Evolutionary conservation across 495 filamentous ascomycete species (phyloP), one percentile per base, ranked within the genome.

Genomic region (Glarea lozoyensis): DNA sequence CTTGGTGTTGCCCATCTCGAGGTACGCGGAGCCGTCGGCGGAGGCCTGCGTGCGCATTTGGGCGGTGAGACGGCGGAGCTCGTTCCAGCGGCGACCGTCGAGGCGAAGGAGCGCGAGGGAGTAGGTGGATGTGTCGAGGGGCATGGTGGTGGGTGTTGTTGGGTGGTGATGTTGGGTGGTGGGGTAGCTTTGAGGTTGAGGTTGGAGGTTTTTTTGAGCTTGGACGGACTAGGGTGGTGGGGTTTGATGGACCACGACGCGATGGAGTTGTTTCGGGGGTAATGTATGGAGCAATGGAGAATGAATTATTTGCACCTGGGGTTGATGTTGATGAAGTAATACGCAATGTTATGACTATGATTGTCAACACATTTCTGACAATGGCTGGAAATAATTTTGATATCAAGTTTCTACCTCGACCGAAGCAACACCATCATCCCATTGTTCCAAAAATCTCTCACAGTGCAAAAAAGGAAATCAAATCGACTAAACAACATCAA

Each of bases 31-130:
- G 10, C 92, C 92, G 40, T 95, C 92, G 22, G 89, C 86, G 43
- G 88, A 78, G 19, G 88, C 78, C 63, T 94, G 90, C 16, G 86
- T 95, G 31, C 80, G 84, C 59, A 97, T 87, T 63, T 93, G 85
- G 27, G 84, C 90, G 64, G 82, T 77, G 33, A 97, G 69, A 22
- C 86, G 81, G 20, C 92, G 87, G 31, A 97, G 79, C 62, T 99
- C 92, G 66, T 99, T 99, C 93, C 93, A 99, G 35, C 92, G 79
- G 9, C 92, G 86, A 45, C 92, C 89, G 62, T 95, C 89, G 52
- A 93, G 84, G 58, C 88, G 88, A 47, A 96, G 80, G 52, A 82
- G 78, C 39, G 87, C 84, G 45, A 94, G 78, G 52, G 75, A 72
- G 69, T 94, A 96, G 42, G 83, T 82, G 10, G 84, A 87, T 17